Percentiles rank a stretch among this genome's conserved stretches.
Evolutionary conservation across 768 basidiomycete genomes (phyloP).

Genomic region (Serpula lacrymans): DNA sequence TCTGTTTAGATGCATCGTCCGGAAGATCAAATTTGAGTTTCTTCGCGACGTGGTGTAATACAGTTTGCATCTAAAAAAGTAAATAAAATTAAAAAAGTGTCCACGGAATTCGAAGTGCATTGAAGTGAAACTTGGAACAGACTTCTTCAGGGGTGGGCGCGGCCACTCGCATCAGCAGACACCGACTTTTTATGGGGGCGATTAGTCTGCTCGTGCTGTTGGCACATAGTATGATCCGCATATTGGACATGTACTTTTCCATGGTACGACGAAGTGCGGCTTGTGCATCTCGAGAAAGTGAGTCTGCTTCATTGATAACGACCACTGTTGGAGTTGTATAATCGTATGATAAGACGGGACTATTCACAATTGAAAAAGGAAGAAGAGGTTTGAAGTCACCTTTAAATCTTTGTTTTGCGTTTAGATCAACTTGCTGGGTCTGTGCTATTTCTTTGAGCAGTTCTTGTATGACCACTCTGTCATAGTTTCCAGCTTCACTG

Average conservation of each 20-base stretch:
- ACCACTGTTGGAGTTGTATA: slow-evolving; percentile 60
- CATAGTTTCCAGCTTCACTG: slow-evolving; percentile 95
- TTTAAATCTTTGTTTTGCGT: slow-evolving; percentile 95
- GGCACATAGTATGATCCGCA: slow-evolving; percentile 95
- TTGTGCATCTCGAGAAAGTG: slow-evolving; percentile 92
- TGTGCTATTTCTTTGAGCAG: slow-evolving; percentile 97
- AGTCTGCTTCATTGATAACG: slow-evolving; percentile 96
- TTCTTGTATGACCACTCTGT: slow-evolving; percentile 94
- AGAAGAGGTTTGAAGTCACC: no score
- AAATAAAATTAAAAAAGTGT: no score
- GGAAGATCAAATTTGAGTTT: slow-evolving; percentile 83
- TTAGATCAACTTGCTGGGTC: slow-evolving; percentile 96
- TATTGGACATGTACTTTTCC: slow-evolving; percentile 99
- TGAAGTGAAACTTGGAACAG: slow-evolving; percentile 11
- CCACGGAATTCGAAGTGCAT: background rate
- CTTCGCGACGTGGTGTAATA: slow-evolving; percentile 76
- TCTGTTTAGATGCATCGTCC: slow-evolving; percentile 65
- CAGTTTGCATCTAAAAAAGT: slow-evolving; percentile 75
- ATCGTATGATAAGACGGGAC: background rate
- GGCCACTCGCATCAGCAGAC: slow-evolving; percentile 89
- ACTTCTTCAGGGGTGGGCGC: slow-evolving; percentile 83
- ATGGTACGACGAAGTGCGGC: slow-evolving; percentile 95
- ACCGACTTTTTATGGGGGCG: slow-evolving; percentile 94
- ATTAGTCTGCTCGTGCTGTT: slow-evolving; percentile 95
- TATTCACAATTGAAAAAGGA: background rate